A percentile compares a stretch with the other conserved stretches of the same genome.
phyloP scores from a whole-genome alignment of 371 early-diverging fungal species.

The Rhizopus stolonifer region DNA sequence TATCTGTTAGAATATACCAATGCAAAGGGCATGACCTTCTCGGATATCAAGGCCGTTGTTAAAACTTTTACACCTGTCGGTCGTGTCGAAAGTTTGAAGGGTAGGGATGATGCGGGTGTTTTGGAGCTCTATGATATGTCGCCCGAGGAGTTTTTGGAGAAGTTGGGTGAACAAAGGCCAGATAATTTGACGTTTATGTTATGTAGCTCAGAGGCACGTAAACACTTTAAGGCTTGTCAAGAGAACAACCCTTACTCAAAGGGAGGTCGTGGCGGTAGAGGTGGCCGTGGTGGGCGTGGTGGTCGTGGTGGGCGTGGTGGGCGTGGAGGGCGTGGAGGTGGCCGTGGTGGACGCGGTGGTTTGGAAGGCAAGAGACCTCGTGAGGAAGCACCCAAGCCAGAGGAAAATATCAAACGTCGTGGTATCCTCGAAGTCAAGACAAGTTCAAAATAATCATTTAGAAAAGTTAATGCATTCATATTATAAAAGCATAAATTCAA shows the following conservation, averaged over 20 bases:
- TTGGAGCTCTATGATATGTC: constrained; percentile 29
- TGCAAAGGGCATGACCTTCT: constrained; percentile 20
- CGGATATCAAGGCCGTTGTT: constrained; percentile 32
- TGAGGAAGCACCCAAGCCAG: not conserved
- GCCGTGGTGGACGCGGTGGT: constrained; percentile 15
- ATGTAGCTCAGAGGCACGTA: constrained; percentile 18
- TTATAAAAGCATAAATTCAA: too few relatives aligned
- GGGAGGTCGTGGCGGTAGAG: constrained; percentile 19
- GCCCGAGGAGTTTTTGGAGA: constrained; percentile 36
- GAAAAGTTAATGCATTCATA: too few relatives aligned
- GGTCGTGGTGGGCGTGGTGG: constrained; percentile 24
- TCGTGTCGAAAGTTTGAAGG: constrained; percentile 17
- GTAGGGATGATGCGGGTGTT: constrained; percentile 26
- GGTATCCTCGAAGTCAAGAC: constrained; percentile 3
- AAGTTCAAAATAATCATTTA: constrained; percentile 4
- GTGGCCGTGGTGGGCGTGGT: constrained; percentile 27
- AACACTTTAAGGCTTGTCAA: constrained; percentile 23
- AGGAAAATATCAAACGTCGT: not conserved
- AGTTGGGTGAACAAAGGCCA: constrained; percentile 28
- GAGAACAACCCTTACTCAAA: constrained; percentile 10
- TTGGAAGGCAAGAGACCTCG: not conserved
- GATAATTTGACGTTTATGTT: constrained; percentile 18
- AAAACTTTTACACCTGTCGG: constrained; percentile 15
- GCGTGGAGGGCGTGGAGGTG: constrained; percentile 15
- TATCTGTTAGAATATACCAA: constrained; percentile 36